A percentile compares a stretch with the other conserved stretches of the same genome.
phyloP scores from a whole-genome alignment of 108 stramenopile genomes.

The Skeletonema menzelii region DNA sequence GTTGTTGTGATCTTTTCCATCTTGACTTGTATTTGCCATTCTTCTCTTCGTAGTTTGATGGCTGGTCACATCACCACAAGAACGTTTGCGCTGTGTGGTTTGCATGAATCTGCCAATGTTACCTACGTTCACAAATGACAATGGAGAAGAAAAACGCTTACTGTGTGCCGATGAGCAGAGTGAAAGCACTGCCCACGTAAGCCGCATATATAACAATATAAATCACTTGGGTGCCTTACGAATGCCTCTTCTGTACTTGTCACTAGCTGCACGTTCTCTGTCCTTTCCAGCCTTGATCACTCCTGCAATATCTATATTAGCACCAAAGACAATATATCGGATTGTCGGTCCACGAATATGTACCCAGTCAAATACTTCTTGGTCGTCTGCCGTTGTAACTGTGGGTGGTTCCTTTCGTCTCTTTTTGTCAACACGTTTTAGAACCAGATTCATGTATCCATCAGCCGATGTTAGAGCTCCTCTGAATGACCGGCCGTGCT shows the following conservation, averaged over 20 bases:
- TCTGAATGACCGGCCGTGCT: conserved; percentile 59
- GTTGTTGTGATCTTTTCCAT: neutral
- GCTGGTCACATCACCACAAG: neutral
- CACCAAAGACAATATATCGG: conserved; percentile 82
- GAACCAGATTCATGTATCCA: conserved; percentile 70
- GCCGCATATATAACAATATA: conserved; percentile 5
- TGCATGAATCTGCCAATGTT: neutral
- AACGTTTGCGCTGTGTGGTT: neutral
- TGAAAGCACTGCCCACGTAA: conserved; percentile 9
- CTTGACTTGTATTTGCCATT: neutral
- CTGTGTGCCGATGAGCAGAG: conserved; percentile 3
- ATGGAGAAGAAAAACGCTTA: neutral
- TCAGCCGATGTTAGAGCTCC: conserved; percentile 63
- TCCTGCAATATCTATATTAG: conserved; percentile 50
- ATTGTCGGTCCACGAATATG: conserved; percentile 74
- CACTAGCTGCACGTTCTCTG: conserved; percentile 56
- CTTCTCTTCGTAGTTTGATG: neutral
- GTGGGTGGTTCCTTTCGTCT: neutral
- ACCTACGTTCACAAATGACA: neutral
- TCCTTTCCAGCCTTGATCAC: conserved; percentile 52
- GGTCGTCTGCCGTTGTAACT: neutral
- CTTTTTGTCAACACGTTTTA: conserved; percentile 15
- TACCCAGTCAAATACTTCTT: conserved; percentile 21
- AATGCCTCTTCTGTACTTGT: conserved; percentile 66
- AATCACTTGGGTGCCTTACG: conserved; percentile 46